Conservation (phyloP, 495 filamentous ascomycete genomes). For the Niebla homalea region DNA sequence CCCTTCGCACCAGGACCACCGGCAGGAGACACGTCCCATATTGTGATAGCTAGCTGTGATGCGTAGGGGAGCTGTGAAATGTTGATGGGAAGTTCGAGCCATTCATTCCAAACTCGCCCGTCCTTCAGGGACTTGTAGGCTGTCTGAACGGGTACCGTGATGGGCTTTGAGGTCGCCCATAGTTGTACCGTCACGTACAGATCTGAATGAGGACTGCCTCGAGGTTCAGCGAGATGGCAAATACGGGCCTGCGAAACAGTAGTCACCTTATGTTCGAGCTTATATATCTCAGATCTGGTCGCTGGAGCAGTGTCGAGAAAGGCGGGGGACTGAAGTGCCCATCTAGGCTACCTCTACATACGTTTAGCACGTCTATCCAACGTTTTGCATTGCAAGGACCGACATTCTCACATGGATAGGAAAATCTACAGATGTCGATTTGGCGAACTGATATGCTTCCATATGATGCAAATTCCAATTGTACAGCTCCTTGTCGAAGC, state of each 20-base stretch:
- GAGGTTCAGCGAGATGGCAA: background rate
- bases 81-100: slow-evolving; percentile 74
- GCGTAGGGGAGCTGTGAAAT: slow-evolving; percentile 68
- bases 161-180: slow-evolving; percentile 90
- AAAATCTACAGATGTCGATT: slow-evolving; percentile 64
- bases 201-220: slow-evolving; percentile 54
- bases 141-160: slow-evolving; percentile 85
- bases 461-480: slow-evolving; percentile 30
- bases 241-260: background rate
- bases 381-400: background rate
- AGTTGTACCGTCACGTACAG: slow-evolving; percentile 85
- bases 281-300: slow-evolving; percentile 68
- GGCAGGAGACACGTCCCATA: slow-evolving; percentile 86
- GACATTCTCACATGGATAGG: slow-evolving; percentile 78
- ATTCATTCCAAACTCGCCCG: slow-evolving; percentile 84
- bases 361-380: slow-evolving; percentile 5
- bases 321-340: slow-evolving; percentile 68
- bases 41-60: slow-evolving; percentile 77
- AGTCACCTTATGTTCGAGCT: slow-evolving; percentile 57
- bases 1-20: slow-evolving; percentile 47
- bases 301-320: slow-evolving; percentile 62
- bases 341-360: slow-evolving; percentile 63
- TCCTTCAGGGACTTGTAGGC: slow-evolving; percentile 78
- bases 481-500: background rate
- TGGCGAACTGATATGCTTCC: slow-evolving; percentile 92